A percentile compares a stretch with the other conserved stretches of the same genome.
Conservation (phyloP, 2,329 filamentous ascomycete species). For the Botrytis hyacinthi region DNA sequence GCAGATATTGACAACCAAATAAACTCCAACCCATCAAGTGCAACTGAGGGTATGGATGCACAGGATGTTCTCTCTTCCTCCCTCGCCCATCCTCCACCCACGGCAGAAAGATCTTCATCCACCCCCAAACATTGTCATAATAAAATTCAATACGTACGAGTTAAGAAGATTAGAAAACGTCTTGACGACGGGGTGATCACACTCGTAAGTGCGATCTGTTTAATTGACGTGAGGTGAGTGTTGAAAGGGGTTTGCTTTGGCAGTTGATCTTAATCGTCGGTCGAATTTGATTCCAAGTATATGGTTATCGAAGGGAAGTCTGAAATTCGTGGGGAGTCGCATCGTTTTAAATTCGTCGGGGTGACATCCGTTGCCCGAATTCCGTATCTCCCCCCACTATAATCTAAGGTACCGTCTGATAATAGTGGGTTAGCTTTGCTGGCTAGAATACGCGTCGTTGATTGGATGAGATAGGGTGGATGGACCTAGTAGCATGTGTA, state of each 20-base stretch:
- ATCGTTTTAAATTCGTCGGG: background rate
- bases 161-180: constrained; percentile 99
- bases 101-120: background rate
- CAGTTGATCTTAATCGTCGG: background rate
- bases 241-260: background rate
- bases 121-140: background rate
- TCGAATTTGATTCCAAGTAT: background rate
- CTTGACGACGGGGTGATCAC: constrained; percentile 64
- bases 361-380: background rate
- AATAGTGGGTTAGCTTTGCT: background rate
- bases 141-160: constrained; percentile 65
- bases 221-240: constrained; percentile 21
- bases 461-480: background rate
- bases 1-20: background rate
- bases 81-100: background rate
- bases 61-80: background rate
- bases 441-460: background rate
- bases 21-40: background rate
- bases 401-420: background rate
- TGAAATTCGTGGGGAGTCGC: background rate
- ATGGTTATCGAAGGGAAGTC: background rate
- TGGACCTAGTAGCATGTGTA: background rate
- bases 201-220: constrained; percentile 36
- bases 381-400: constrained; percentile 2
- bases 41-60: background rate